phyloP scores from a whole-genome alignment of 164 flowering plant genomes.

The Vitis cinerea region DNA sequence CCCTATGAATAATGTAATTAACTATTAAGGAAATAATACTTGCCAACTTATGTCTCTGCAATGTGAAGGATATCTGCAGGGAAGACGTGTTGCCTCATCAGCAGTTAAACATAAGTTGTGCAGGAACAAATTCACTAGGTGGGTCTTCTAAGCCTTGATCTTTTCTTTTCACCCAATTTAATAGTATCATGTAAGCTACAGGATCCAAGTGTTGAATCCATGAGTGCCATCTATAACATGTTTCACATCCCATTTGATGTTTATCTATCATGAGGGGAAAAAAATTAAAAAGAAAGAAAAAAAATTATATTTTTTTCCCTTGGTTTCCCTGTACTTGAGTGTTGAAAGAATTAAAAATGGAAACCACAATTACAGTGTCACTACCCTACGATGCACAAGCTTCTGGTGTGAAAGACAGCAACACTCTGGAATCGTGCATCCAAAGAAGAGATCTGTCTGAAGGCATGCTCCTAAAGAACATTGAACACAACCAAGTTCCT shows the following conservation, averaged over 20 bases:
- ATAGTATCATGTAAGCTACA: not conserved
- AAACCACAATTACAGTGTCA: constrained; percentile 14
- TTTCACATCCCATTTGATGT: not conserved
- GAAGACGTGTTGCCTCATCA: constrained; percentile 26
- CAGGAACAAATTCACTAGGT: constrained; percentile 37
- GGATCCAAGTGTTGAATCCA: not conserved
- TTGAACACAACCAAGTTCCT: constrained; percentile 16
- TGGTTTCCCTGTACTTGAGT: not conserved
- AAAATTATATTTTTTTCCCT: not conserved
- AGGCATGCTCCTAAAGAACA: constrained; percentile 18
- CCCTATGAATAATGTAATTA: constrained; percentile 1
- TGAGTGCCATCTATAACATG: not conserved
- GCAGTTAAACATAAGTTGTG: constrained; percentile 20
- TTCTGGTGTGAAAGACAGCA: constrained; percentile 14
- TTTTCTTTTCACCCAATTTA: not conserved
- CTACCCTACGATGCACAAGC: constrained; percentile 20
- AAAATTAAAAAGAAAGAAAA: not conserved
- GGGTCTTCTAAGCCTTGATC: constrained; percentile 9
- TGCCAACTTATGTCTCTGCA: constrained; percentile 2
- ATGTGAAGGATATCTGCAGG: constrained; percentile 37
- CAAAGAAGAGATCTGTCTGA: constrained; percentile 19
- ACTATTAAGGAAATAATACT: not conserved
- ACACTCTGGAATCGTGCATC: constrained; percentile 21
- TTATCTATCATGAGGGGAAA: not conserved
- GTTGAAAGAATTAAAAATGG: constrained; percentile 10